Conservation (phyloP, 176 grass and related monocot genomes). For the Zizania latifolia region DNA sequence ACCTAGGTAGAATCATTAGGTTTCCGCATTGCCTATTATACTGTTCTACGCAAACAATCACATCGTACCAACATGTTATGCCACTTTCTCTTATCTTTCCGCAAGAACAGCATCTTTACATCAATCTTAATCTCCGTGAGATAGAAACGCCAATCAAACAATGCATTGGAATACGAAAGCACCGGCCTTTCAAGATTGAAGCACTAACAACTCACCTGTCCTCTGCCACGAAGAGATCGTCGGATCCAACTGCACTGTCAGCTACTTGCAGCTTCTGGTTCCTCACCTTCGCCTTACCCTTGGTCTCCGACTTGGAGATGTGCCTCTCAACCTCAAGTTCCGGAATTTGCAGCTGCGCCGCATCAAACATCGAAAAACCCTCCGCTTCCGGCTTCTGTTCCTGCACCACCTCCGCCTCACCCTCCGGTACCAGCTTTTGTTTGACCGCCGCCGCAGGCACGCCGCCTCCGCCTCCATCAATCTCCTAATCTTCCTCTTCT, state of each 20-base stretch:
- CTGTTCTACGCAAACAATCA: background rate
- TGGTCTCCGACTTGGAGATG: background rate
- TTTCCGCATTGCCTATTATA: background rate
- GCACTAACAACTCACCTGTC: conserved; percentile 12
- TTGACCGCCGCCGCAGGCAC: conserved; percentile 5
- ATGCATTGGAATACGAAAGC: background rate
- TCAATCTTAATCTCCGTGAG: background rate
- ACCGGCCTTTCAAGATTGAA: no score
- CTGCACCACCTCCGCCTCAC: background rate
- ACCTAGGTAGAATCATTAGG: background rate
- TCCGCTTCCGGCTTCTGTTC: background rate
- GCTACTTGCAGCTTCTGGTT: background rate
- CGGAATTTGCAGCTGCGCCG: background rate
- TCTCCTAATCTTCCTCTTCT: conserved; percentile 49
- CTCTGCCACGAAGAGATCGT: background rate
- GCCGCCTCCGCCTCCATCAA: conserved; percentile 24
- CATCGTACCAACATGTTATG: background rate
- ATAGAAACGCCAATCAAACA: background rate
- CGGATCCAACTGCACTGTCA: background rate
- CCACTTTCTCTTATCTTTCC: no score
- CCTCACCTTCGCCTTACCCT: no score
- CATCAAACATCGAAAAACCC: no score
- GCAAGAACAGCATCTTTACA: background rate
- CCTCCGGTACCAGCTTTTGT: background rate
- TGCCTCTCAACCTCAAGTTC: background rate